Percentiles rank a stretch among this genome's conserved stretches.
phyloP scores from a whole-genome alignment of 768 basidiomycete genomes.

The Brasilioporus rufonigricans region DNA sequence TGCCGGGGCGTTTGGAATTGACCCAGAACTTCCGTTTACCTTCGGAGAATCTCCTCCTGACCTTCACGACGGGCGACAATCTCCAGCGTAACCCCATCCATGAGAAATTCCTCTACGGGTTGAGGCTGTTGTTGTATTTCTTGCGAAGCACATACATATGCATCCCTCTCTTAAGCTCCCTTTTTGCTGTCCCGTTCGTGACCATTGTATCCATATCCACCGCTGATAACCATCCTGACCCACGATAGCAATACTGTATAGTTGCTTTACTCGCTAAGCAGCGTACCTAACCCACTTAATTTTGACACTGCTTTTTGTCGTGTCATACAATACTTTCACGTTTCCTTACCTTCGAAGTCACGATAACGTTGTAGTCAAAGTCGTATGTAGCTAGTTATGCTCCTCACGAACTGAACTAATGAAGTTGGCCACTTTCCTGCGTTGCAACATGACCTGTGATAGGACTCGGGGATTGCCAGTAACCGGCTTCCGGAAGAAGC shows the following conservation, averaged over 20 bases:
- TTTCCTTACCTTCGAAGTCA: not conserved
- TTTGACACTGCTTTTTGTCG: constrained; percentile 6
- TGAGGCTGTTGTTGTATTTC: constrained; percentile 5
- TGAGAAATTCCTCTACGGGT: constrained; percentile 7
- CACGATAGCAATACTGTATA: constrained; percentile 25
- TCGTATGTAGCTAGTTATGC: constrained; percentile 4
- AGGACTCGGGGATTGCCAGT: constrained; percentile 2
- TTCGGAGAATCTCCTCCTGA: constrained; percentile 37
- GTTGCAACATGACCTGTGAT: not conserved
- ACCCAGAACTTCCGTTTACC: constrained; percentile 76
- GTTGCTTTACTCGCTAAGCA: constrained; percentile 26
- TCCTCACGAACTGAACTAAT: constrained; percentile 10
- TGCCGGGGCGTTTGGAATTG: constrained; percentile 67
- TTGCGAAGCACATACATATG: constrained; percentile 11
- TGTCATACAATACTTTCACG: constrained; percentile 1
- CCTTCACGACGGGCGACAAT: constrained; percentile 29
- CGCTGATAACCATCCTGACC: constrained; percentile 16
- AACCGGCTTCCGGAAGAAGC: constrained; percentile 7
- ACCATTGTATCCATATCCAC: constrained; percentile 33
- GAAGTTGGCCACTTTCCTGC: not conserved
- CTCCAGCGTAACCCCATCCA: constrained; percentile 23
- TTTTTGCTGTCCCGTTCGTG: constrained; percentile 7
- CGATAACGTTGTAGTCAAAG: constrained; percentile 9
- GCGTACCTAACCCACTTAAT: constrained; percentile 30
- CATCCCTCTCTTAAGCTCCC: not conserved